phyloP scores from a whole-genome alignment of 495 filamentous ascomycete species.

The Trichoderma asperelloides region DNA sequence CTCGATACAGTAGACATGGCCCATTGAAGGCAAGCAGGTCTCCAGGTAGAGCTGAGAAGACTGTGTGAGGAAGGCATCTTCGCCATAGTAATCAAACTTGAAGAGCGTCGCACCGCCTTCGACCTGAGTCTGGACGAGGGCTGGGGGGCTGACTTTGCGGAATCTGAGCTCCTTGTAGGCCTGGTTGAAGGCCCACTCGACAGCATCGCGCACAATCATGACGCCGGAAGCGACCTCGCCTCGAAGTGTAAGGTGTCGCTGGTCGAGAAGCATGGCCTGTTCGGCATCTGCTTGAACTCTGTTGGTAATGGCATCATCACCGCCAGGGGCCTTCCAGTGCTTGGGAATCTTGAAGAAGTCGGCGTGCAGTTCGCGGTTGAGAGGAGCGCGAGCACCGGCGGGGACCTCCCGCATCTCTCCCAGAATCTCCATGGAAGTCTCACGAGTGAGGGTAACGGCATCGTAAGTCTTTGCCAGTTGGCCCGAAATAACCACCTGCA shows the following conservation, averaged over 20 bases:
- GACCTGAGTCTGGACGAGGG: constrained; percentile 97
- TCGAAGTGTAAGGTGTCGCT: constrained; percentile 84
- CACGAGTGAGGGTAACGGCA: constrained; percentile 76
- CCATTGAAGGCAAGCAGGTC: constrained; percentile 81
- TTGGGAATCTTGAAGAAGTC: constrained; percentile 88
- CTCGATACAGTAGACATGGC: constrained; percentile 95
- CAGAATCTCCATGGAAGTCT: constrained; percentile 78
- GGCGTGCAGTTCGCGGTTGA: constrained; percentile 84
- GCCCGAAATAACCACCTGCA: constrained; percentile 83
- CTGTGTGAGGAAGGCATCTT: constrained; percentile 91
- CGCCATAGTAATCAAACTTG: constrained; percentile 87
- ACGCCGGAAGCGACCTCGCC: constrained; percentile 80
- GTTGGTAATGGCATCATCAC: constrained; percentile 90
- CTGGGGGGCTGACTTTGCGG: constrained; percentile 83
- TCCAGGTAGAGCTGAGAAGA: constrained; percentile 98
- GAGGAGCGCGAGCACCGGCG: constrained; percentile 67
- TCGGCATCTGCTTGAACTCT: constrained; percentile 66
- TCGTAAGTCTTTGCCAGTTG: constrained; percentile 87
- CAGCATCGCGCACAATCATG: constrained; percentile 82
- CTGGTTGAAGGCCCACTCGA: constrained; percentile 74
- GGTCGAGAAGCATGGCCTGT: constrained; percentile 67
- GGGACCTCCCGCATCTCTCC: constrained; percentile 86
- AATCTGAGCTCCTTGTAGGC: constrained; percentile 72
- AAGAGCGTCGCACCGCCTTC: constrained; percentile 95
- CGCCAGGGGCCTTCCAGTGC: constrained; percentile 58